These are phyloP conservation scores for Erodium moschatum DNA, from an alignment of 441 rosid species.

Conservation along the genomic window DNA sequence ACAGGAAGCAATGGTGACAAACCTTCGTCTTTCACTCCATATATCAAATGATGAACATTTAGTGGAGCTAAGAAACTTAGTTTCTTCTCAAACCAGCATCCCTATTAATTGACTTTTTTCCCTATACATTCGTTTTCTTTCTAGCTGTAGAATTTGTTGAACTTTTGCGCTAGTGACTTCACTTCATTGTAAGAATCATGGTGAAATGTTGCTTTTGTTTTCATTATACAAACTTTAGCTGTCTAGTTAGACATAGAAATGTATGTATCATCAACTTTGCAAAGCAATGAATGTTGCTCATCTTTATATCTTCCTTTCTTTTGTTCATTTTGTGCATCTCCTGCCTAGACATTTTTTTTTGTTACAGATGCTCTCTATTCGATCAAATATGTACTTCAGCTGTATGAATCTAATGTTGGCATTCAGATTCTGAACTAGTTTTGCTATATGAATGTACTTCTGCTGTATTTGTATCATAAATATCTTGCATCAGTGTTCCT, in stretches of 20 bases:
- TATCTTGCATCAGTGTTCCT: neutral
- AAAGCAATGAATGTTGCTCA: slow-evolving; percentile 20
- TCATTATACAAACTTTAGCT: slow-evolving; percentile 21
- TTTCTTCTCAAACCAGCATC: slow-evolving; percentile 33
- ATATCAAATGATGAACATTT: slow-evolving; percentile 64
- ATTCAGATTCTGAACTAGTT: slow-evolving; percentile 5
- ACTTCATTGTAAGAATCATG: slow-evolving; percentile 29
- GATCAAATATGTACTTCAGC: neutral
- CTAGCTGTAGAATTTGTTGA: slow-evolving; percentile 27
- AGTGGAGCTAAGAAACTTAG: slow-evolving; percentile 46
- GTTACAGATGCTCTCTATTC: neutral
- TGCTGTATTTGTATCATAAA: neutral
- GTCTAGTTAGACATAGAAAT: slow-evolving; percentile 21
- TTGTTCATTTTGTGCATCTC: neutral
- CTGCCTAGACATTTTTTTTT: neutral
- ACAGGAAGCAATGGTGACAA: slow-evolving; percentile 53
- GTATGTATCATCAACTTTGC: slow-evolving; percentile 28
- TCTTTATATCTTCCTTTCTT: slow-evolving; percentile 10
- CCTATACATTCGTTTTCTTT: slow-evolving; percentile 14
- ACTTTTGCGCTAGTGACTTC: slow-evolving; percentile 13
- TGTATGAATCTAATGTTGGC: slow-evolving; percentile 3
- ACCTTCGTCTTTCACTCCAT: slow-evolving; percentile 56
- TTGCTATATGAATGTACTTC: neutral
- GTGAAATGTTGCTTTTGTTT: slow-evolving; percentile 19
- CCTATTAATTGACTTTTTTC: slow-evolving; percentile 24